phyloP scores from a whole-genome alignment of 306 rosid species.

The Begonia fuchsioides region DNA sequence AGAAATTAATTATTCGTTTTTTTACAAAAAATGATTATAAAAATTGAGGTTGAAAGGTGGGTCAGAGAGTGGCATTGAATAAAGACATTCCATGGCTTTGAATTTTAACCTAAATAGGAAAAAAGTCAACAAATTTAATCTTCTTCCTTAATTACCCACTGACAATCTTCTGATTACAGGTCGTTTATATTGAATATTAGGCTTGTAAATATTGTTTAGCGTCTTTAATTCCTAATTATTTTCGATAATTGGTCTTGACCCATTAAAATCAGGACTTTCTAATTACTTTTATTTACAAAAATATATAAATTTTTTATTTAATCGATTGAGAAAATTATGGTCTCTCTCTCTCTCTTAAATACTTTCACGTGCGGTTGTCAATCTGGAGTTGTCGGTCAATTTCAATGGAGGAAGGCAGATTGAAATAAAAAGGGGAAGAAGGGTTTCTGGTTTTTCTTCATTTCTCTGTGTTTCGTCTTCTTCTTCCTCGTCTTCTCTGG shows the following conservation, averaged over 20 bases:
- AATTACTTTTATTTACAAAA: too few relatives aligned
- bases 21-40: too few relatives aligned
- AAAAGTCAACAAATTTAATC: not conserved
- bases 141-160: not conserved
- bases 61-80: not conserved
- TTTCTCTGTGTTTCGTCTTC: not conserved
- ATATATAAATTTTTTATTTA: not conserved
- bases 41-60: not conserved
- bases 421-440: slow-evolving; percentile 1
- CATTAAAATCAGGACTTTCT: too few relatives aligned
- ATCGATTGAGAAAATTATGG: not conserved
- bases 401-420: slow-evolving; percentile 16
- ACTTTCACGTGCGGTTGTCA: slow-evolving; percentile 80
- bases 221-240: too few relatives aligned
- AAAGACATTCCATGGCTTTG: not conserved
- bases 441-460: slow-evolving; percentile 1
- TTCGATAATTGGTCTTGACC: too few relatives aligned
- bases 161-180: too few relatives aligned
- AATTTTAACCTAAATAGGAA: not conserved
- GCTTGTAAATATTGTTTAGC: too few relatives aligned
- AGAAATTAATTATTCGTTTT: too few relatives aligned
- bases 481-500: slow-evolving; percentile 2
- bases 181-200: too few relatives aligned
- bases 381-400: slow-evolving; percentile 85
- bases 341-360: slow-evolving; percentile 16